These are phyloP conservation scores for Fusarium nelsonii DNA, from an alignment of 2,329 filamentous ascomycete genomes.

Conservation along the genomic window DNA sequence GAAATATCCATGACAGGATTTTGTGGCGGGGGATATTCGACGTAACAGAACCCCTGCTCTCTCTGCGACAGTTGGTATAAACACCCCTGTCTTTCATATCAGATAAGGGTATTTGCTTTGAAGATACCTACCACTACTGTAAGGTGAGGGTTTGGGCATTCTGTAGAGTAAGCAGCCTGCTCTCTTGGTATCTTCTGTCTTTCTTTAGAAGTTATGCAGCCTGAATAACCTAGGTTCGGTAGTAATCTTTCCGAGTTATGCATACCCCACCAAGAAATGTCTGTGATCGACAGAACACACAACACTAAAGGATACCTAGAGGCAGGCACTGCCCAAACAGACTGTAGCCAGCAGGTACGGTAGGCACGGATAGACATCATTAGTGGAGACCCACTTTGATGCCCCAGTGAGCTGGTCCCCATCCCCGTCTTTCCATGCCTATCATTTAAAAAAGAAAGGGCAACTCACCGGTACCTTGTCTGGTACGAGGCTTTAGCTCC, in stretches of 20 bases:
- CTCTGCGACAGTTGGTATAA: conserved; percentile 1
- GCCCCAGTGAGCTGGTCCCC: conserved; percentile 30
- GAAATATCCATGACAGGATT: background rate
- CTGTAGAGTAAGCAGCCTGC: background rate
- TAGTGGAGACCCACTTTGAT: background rate
- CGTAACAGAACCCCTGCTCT: conserved; percentile 17
- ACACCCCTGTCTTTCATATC: background rate
- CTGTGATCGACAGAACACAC: conserved; percentile 15
- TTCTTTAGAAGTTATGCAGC: background rate
- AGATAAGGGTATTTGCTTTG: conserved; percentile 10
- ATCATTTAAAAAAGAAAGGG: conserved; percentile 16
- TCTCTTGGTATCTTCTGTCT: background rate
- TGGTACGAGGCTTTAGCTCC: conserved; percentile 25
- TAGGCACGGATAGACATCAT: conserved; percentile 1
- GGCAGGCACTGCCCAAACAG: background rate
- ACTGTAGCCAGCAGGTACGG: background rate
- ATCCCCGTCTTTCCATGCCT: conserved; percentile 24
- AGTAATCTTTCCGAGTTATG: conserved; percentile 18
- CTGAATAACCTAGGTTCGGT: background rate
- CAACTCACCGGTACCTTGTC: background rate
- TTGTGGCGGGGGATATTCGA: conserved; percentile 14
- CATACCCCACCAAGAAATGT: conserved; percentile 12
- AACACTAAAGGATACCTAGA: background rate
- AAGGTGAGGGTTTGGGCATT: background rate
- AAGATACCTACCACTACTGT: background rate